Evolutionary conservation across 2,329 filamentous ascomycete species (phyloP).

Genomic region (Aspergillus sp.): DNA sequence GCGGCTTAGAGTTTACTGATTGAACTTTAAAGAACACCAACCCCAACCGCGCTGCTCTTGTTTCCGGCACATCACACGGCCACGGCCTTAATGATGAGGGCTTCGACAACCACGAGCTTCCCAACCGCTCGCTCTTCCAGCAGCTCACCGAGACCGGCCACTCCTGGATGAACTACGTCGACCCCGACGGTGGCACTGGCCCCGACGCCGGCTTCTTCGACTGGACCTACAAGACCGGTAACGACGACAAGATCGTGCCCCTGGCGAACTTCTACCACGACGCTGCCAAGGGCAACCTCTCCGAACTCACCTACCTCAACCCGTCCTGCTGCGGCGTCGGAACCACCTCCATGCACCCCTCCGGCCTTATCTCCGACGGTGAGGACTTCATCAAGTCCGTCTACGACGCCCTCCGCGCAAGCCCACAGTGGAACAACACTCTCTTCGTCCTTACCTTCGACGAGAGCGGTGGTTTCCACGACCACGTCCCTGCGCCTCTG

Average conservation of each 20-base stretch:
- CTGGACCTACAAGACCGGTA: conserved; percentile 33
- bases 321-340: conserved; percentile 41
- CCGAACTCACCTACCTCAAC: conserved; percentile 39
- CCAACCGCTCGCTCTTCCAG: conserved; percentile 43
- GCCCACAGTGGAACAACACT: conserved; percentile 37
- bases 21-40: conserved; percentile 41
- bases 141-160: conserved; percentile 32
- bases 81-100: conserved; percentile 34
- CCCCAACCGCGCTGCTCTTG: conserved; percentile 41
- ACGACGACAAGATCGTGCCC: conserved; percentile 29
- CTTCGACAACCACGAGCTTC: conserved; percentile 27
- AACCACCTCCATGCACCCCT: conserved; percentile 39
- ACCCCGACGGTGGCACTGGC: conserved; percentile 23
- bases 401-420: conserved; percentile 36
- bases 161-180: conserved; percentile 39
- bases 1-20: conserved; percentile 1
- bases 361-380: conserved; percentile 36
- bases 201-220: conserved; percentile 35
- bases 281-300: conserved; percentile 30
- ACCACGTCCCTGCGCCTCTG: conserved; percentile 38
- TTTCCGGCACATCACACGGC: conserved; percentile 33
- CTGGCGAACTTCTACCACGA: conserved; percentile 36
- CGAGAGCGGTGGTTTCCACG: conserved; percentile 40
- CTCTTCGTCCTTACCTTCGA: conserved; percentile 41
- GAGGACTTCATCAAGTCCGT: conserved; percentile 38